These are phyloP conservation scores for Gonium pectorale DNA, from an alignment of 139 green algal species.

Conservation along the genomic window DNA sequence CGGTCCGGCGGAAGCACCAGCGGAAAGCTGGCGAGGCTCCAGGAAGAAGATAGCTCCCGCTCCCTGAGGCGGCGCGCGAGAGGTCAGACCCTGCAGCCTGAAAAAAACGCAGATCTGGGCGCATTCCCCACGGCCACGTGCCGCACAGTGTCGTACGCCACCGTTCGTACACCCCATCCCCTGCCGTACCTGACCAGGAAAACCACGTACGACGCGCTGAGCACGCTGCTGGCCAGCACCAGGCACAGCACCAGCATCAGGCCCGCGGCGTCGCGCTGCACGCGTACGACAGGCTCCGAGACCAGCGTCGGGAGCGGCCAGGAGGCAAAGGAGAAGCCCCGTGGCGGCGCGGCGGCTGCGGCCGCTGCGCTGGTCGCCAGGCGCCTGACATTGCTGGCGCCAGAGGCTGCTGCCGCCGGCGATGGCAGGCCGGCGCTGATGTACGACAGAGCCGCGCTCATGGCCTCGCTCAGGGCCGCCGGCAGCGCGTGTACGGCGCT, in stretches of 20 bases:
- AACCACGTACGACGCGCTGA: conserved; percentile 74
- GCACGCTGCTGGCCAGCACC: conserved; percentile 68
- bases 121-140: too few relatives aligned
- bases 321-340: background rate
- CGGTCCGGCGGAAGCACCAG: too few relatives aligned
- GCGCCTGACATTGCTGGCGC: background rate
- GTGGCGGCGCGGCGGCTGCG: background rate
- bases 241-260: conserved; percentile 82
- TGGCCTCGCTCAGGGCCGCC: conserved; percentile 49
- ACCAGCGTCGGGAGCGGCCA: conserved; percentile 66
- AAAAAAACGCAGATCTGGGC: too few relatives aligned
- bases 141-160: too few relatives aligned
- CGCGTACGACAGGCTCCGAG: conserved; percentile 48
- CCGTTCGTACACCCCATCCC: background rate
- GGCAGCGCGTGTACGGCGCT: conserved; percentile 64
- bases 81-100: too few relatives aligned
- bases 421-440: background rate
- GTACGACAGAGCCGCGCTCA: conserved; percentile 29
- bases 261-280: conserved; percentile 50
- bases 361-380: background rate
- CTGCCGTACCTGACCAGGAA: conserved; percentile 70
- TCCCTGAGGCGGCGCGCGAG: too few relatives aligned
- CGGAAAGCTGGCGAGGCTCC: too few relatives aligned
- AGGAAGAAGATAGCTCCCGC: too few relatives aligned
- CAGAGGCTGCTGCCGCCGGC: background rate